Base-by-base conservation (phyloP, 73 alveolate genomes). In the Urostyla sp. region DNA sequence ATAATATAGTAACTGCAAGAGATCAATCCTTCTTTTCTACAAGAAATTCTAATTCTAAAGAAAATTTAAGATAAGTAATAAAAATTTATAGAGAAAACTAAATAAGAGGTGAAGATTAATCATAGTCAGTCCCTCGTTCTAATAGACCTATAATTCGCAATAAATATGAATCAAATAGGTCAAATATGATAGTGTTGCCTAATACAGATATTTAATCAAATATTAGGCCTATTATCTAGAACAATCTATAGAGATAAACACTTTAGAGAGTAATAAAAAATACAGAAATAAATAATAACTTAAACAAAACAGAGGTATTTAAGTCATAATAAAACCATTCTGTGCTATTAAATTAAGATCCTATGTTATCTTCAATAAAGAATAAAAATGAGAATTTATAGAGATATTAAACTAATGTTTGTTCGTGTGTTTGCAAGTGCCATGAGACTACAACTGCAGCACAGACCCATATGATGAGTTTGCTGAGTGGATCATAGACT, bases 341-440 rank as follows among this genome's bases (percentile, higher is more conserved):
- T 10, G 61, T 60, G 3, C 6, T 58, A 11, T 11, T 8, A 10
- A 34, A 34, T 58, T 27, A 27, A 20, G 34, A 4, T 4, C 3
- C n/a, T 31, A 58, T 40, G 51, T 18, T 35, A 3, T 7, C 8
- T 35, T 6, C 53, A 58, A 31, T 58, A 58, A 58, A 2, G n/a
- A 34, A 3, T 55, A 58, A 3, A 35, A 52, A 21, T n/a, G n/a
- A 26, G 32, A 13, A 21, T 63, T 15, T 38, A 63, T 21, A 60
- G 79, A 2, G 44, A 57, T 63, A 6, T 63, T 2, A 63, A 50
- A 40, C 23, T 21, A 3, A n/a, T n/a, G n/a, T n/a, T n/a, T 63
- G 79, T 32, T 43, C 37, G 50, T 63, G 79, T 23, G 61, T 60
- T 37, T 63, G 79, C 31, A 63, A 20, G 20, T 63, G 79, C 45